Evolutionary conservation across 176 grass and related monocot species (phyloP).

Genomic region (Eleusine coracana): DNA sequence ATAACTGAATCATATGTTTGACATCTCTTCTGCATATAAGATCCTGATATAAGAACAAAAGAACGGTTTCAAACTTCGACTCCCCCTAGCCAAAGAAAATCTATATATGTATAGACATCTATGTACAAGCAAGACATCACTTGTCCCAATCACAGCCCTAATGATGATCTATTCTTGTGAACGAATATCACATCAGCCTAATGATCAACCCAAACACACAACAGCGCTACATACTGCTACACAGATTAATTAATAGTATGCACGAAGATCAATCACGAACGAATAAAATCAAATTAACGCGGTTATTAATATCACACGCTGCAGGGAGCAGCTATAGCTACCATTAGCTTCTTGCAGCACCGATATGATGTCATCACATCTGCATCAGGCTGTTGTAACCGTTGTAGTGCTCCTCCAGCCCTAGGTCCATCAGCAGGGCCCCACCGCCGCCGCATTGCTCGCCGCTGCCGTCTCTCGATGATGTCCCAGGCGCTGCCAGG

Average conservation of each 20-base stretch:
- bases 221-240: conserved; percentile 13
- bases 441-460: conserved; percentile 37
- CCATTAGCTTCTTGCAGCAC: not conserved
- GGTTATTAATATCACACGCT: conserved; percentile 18
- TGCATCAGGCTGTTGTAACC: conserved; percentile 50
- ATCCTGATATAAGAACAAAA: conserved; percentile 5
- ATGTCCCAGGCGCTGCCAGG: not conserved
- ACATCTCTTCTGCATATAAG: not conserved
- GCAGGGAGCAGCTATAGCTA: not conserved
- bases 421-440: conserved; percentile 52
- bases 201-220: conserved; percentile 2
- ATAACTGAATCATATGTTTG: not conserved
- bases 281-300: conserved; percentile 28
- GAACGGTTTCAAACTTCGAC: not conserved
- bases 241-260: conserved; percentile 21
- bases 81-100: conserved; percentile 9
- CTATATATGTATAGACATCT: conserved; percentile 17
- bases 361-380: conserved; percentile 35
- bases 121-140: conserved; percentile 23
- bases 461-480: not conserved
- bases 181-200: not conserved
- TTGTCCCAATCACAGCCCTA: conserved; percentile 33
- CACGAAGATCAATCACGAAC: conserved; percentile 51
- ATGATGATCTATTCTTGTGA: conserved; percentile 1
- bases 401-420: conserved; percentile 54